phyloP scores from a whole-genome alignment of 352 stramenopile species.

The Thalassiosira sp. region DNA sequence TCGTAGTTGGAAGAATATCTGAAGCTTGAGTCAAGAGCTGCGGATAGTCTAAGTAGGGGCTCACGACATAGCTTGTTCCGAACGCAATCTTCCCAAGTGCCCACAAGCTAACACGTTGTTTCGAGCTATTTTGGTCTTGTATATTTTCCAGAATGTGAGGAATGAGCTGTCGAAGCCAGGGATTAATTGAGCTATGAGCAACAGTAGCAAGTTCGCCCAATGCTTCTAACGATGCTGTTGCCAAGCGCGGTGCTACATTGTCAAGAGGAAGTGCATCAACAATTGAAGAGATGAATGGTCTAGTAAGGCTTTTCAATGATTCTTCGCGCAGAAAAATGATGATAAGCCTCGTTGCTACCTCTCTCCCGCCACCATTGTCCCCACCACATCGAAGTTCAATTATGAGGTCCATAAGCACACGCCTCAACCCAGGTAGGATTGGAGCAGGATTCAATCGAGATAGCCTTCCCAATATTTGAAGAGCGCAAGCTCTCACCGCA shows the following conservation, averaged over 20 bases:
- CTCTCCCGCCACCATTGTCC: constrained; percentile 82
- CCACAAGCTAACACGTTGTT: constrained; percentile 93
- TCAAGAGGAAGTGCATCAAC: constrained; percentile 87
- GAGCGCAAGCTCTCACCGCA: constrained; percentile 88
- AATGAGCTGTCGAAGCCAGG: constrained; percentile 93
- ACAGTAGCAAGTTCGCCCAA: constrained; percentile 92
- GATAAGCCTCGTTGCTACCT: constrained; percentile 85
- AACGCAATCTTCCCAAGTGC: constrained; percentile 93
- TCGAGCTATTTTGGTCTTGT: constrained; percentile 94
- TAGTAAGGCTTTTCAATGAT: constrained; percentile 80
- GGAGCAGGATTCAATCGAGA: constrained; percentile 93
- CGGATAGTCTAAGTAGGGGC: constrained; percentile 94
- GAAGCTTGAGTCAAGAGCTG: constrained; percentile 87
- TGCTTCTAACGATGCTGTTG: constrained; percentile 84
- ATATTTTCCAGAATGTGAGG: constrained; percentile 95
- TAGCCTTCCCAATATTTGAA: constrained; percentile 92
- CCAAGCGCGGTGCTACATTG: constrained; percentile 82
- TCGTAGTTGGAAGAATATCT: constrained; percentile 91
- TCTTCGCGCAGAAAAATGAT: constrained; percentile 81
- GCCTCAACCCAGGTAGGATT: constrained; percentile 92
- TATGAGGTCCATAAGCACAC: constrained; percentile 93
- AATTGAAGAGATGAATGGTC: constrained; percentile 86
- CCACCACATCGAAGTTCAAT: constrained; percentile 92
- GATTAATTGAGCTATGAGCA: constrained; percentile 88
- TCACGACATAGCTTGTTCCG: constrained; percentile 92